Evolutionary conservation across 345 rosid species (phyloP).

Genomic region (Moricandia arvensis): DNA sequence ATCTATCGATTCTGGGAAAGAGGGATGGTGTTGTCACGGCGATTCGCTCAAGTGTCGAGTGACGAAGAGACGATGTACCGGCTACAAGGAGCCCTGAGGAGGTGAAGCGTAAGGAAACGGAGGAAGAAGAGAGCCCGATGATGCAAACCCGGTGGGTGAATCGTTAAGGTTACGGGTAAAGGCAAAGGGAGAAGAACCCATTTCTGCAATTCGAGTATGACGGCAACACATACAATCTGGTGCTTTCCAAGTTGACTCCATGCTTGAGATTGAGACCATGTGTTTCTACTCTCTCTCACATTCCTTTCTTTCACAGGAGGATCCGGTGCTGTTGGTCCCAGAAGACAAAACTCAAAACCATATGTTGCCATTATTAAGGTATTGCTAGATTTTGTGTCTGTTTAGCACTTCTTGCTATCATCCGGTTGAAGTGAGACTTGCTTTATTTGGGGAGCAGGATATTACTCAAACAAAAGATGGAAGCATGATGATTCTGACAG

Average conservation of each 20-base stretch:
- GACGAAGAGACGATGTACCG: constrained; percentile 12
- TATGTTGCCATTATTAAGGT: neutral
- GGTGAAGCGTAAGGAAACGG: constrained; percentile 4
- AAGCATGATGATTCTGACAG: constrained; percentile 73
- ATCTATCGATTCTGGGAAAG: neutral
- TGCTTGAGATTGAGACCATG: neutral
- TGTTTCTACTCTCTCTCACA: constrained; percentile 7
- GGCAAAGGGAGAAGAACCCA: constrained; percentile 71
- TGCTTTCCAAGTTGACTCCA: too few relatives aligned
- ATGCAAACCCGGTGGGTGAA: constrained; percentile 79
- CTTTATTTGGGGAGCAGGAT: constrained; percentile 48
- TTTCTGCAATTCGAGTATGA: constrained; percentile 72
- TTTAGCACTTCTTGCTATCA: neutral
- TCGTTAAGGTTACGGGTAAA: constrained; percentile 62
- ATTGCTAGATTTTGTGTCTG: neutral
- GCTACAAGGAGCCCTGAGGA: constrained; percentile 6
- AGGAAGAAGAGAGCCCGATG: constrained; percentile 50
- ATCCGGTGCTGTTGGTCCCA: constrained; percentile 89
- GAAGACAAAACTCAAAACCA: neutral
- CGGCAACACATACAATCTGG: constrained; percentile 73
- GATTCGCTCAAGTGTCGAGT: neutral
- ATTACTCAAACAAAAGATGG: constrained; percentile 63
- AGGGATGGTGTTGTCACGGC: neutral
- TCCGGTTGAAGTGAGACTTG: neutral
- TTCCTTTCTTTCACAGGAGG: constrained; percentile 57